These are phyloP conservation scores for Phaseolus lunatus DNA, from an alignment of 306 rosid genomes.

Conservation along the genomic window DNA sequence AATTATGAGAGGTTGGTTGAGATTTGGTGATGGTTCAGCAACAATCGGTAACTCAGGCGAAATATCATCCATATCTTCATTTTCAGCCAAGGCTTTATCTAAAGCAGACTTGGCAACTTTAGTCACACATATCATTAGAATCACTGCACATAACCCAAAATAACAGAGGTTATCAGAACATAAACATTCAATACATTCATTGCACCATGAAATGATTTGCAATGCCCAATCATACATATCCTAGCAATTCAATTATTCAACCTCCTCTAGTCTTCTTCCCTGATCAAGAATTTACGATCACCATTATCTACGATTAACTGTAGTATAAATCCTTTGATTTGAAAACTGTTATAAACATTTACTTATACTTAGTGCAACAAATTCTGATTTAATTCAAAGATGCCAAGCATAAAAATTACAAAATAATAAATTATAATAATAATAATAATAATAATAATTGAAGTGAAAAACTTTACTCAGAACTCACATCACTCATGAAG, in stretches of 20 bases:
- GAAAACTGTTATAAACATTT: background rate
- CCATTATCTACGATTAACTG: background rate
- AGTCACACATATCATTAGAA: constrained; percentile 78
- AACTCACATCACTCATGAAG: background rate
- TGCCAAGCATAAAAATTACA: background rate
- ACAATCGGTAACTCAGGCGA: constrained; percentile 63
- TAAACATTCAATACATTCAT: background rate
- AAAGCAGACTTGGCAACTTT: constrained; percentile 88
- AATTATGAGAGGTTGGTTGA: constrained; percentile 84
- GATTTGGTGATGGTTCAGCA: constrained; percentile 62
- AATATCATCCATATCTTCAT: constrained; percentile 61
- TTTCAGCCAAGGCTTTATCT: constrained; percentile 93
- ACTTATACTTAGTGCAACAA: background rate
- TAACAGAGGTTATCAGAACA: constrained; percentile 7
- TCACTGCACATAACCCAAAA: constrained; percentile 67
- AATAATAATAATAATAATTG: background rate
- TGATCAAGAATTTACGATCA: background rate
- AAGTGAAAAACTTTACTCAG: constrained; percentile 1
- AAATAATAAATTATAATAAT: background rate
- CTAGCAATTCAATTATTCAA: constrained; percentile 2
- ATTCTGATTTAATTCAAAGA: background rate
- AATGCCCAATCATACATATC: constrained; percentile 7
- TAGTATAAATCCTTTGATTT: background rate
- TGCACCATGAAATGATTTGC: constrained; percentile 16
- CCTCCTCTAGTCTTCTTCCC: background rate